Evolutionary conservation across 176 grass and related monocot species (phyloP), one percentile per base, ranked within the genome.

Genomic region (Musa beccarii): DNA sequence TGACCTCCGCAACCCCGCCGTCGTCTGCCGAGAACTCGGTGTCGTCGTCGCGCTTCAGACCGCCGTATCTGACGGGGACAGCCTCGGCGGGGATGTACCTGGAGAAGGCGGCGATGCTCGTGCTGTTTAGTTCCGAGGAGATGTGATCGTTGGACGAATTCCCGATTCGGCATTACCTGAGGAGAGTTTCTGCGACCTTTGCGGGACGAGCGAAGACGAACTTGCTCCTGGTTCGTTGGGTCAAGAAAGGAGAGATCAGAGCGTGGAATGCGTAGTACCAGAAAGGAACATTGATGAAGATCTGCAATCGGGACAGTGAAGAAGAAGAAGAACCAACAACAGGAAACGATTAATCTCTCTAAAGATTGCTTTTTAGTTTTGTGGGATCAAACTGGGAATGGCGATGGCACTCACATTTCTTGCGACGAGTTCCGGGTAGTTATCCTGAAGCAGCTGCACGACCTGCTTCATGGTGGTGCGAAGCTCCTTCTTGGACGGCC

Each of bases 181-280:
- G 88, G 59, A 98, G 90, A 69, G 90, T 94, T 66, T 98, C 95
- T 1, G 82, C 86, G 76, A 92, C 91, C 78, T 83, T 98, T 28
- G 90, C 66, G 0, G 95, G 86, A 24, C 95, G 88, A 28, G 90
- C 88, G 16, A 93, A 73, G 53, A 98, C 86, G 53, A 98, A 87
- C 76, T 93, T 98, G 90, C 90, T 98, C 84, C 91, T 98, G 65
- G 95, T 98, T 81, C 95, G 80, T 80, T 98, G 90, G 23, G 95
- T 93, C 73, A 98, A 75, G 88, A 98, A 98, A 24, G 95, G 95
- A 74, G 87, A 91, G 51, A 98, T 66, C 24, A 98, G 61, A 76
- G 95, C 66, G 66, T 86, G 93, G 82, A 93, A 88, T 15, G 95
- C 95, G 67, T 91, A 89, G 82, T 98, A 98, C 86, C 90, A 98